Conservation (phyloP, 495 filamentous ascomycete species). For the Friedmanniomyces simplex region DNA sequence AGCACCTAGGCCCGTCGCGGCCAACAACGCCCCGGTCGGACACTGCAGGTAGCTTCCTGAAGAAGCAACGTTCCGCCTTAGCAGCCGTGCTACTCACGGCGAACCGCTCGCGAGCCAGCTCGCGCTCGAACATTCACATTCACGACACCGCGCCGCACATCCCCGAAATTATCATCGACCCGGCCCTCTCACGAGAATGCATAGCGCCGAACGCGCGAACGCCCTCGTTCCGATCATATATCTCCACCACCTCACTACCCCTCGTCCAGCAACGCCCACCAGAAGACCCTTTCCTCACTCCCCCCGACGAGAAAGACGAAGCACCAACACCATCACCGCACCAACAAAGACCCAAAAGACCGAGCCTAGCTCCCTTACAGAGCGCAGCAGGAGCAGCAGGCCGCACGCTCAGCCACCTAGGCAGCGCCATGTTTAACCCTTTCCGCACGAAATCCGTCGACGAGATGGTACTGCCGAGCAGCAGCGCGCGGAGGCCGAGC, state of each 20-base stretch:
- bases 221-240: conserved; percentile 13
- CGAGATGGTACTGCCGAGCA: background rate
- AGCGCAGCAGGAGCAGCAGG: conserved; percentile 11
- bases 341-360: background rate
- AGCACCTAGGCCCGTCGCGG: conserved; percentile 11
- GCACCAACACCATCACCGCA: background rate
- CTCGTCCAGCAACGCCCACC: conserved; percentile 8
- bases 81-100: conserved; percentile 5
- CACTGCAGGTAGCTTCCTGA: background rate
- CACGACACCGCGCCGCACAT: background rate
- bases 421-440: conserved; percentile 9
- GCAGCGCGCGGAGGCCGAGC: background rate
- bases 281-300: conserved; percentile 21
- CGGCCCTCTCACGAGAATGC: conserved; percentile 8
- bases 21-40: conserved; percentile 5
- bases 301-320: conserved; percentile 9
- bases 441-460: conserved; percentile 2
- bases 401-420: conserved; percentile 9
- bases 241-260: conserved; percentile 2
- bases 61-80: conserved; percentile 10
- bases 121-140: background rate
- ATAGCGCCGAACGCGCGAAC: background rate
- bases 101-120: conserved; percentile 6
- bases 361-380: conserved; percentile 7
- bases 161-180: conserved; percentile 11